Conservation (phyloP, 148 eudicot genomes). For the Gaultheria prostrata region DNA sequence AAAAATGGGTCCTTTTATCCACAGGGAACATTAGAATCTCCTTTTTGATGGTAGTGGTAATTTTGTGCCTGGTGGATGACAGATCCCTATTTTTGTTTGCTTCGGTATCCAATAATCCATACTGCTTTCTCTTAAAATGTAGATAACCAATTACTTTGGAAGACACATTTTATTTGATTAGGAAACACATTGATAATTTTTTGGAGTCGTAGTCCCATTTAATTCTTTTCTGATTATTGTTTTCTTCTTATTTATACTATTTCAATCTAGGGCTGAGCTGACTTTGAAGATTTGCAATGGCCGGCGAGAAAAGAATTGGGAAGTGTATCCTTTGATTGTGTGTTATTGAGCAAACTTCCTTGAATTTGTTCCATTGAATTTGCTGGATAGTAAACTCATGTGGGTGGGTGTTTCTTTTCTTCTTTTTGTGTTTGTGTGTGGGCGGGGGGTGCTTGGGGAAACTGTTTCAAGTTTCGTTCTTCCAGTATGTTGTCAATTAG, state of each 20-base stretch:
- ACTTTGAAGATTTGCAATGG: slow-evolving; percentile 28
- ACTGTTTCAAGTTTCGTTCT: neutral
- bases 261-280: slow-evolving; percentile 17
- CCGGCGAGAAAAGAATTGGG: slow-evolving; percentile 38
- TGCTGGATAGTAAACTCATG: neutral
- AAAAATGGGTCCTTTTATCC: slow-evolving; percentile 4
- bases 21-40: neutral
- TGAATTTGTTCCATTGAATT: neutral
- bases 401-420: neutral
- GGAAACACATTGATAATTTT: neutral
- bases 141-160: neutral
- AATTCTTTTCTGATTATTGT: neutral
- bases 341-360: neutral
- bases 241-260: neutral
- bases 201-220: neutral
- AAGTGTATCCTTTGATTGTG: slow-evolving; percentile 29
- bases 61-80: neutral
- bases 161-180: neutral
- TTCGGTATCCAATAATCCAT: neutral
- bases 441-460: neutral
- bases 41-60: neutral
- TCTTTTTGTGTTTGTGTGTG: neutral
- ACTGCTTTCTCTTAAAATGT: neutral
- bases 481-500: neutral
- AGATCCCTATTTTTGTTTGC: neutral